Evolutionary conservation across 176 grass and related monocot genomes (phyloP).

Genomic region (Musa troglodytarum): DNA sequence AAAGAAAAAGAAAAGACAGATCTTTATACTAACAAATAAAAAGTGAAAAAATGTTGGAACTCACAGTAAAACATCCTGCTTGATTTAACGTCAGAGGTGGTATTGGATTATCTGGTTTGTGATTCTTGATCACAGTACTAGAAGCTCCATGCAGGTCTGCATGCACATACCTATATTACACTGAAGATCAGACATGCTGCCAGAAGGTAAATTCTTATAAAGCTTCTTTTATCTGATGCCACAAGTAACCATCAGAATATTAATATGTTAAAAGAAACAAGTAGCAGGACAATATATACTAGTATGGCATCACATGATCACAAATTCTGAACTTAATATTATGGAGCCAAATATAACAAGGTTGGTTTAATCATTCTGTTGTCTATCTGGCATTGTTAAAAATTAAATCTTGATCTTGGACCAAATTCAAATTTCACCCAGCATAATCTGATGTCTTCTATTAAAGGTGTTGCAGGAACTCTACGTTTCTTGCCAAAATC

Average conservation of each 20-base stretch:
- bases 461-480: no score
- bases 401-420: no score
- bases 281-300: background rate
- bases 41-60: slow-evolving; percentile 13
- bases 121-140: slow-evolving; percentile 95
- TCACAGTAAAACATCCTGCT: slow-evolving; percentile 90
- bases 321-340: no score
- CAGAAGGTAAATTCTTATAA: background rate
- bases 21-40: background rate
- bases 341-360: no score
- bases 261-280: background rate
- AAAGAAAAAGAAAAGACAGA: background rate
- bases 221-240: background rate
- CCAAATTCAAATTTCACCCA: no score
- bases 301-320: background rate
- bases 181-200: slow-evolving; percentile 1
- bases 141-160: slow-evolving; percentile 93
- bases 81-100: slow-evolving; percentile 91
- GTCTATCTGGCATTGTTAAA: no score
- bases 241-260: background rate
- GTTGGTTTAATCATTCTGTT: no score
- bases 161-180: slow-evolving; percentile 69
- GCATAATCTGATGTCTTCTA: no score
- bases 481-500: no score
- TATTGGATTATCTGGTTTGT: slow-evolving; percentile 69